Base-by-base conservation (phyloP, 768 basidiomycete species). In the Clathrus columnatus region DNA sequence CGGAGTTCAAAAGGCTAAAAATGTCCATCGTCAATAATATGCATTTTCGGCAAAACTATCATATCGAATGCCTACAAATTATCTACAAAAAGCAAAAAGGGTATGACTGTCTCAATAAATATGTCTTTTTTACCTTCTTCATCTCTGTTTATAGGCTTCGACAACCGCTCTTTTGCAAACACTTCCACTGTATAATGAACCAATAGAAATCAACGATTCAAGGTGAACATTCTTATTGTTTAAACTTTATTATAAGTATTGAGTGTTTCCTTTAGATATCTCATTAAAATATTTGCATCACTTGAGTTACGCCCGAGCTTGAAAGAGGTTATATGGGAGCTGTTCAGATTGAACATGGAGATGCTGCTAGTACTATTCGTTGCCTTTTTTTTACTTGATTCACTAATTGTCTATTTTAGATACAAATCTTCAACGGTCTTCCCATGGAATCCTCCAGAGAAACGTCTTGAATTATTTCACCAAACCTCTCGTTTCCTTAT, bases 401-500 rank as follows among this genome's bases (percentile, higher is more conserved):
- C n/a, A 10, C 32, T 24, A 16, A 20, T 23, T 5, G 16, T 24
- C 36, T 23, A 7, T 26, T 28, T 16, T 48, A 55, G 54, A 20
- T 55, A 55, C 26, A 48, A 21, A 27, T 55, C 54, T 8, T 47
- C 54, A 20, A 30, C 17, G 8, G 54, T 55, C 17, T 77, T 85
- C 64, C 84, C 84, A 45, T 89, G 84, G 83, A 65, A 84, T 51
- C 78, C 83, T 27, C 57, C 60, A 1, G 63, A 70, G 7, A 88
- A 88, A 69, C 66, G 64, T 32, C 67, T 65, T 30, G 85, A 91
- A 62, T 65, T 88, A 30, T 89, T 87, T 61, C 62, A 83, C 62
- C 45, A 62, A 1, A 64, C 72, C 27, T 82, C 84, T 45, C 80
- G 88, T 18, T 87, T 83, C 64, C 64, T 88, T 52, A 56, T 87